Base-by-base conservation (phyloP, 495 filamentous ascomycete species). In the Amphirosellinia nigrospora region DNA sequence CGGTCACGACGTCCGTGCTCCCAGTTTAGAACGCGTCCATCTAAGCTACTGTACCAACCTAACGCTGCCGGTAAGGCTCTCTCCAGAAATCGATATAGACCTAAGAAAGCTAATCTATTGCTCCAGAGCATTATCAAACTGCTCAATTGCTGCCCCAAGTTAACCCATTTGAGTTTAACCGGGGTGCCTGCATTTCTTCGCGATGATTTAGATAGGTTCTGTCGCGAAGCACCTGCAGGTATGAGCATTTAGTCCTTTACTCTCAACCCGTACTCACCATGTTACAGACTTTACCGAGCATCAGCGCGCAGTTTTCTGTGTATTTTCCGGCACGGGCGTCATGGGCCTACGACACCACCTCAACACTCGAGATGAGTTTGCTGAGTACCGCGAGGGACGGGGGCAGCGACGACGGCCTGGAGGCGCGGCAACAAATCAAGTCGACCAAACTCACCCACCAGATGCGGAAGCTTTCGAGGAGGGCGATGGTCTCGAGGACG, bases 161-260 rank as follows among this genome's bases (percentile, higher is more conserved):
- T 99, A 23, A 99, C 96, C 0, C 96, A 99, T 79, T 86, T 99
- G 58, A 96, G 93, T 82, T 85, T 99, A 71, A 99, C 96, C 3
- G 96, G 96, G n/a, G 94, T 99, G 3, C 90, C 90, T 53, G 91
- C 92, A 1, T 94, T 92, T 78, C 81, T 94, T 8, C 86, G 89
- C 23, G 86, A 91, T 41, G 93, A 97, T 64, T 85, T 98, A 3
- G 91, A 92, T 38, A 79, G 79, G 5, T 97, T 92, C 78, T 98
- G 95, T 79, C 89, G 96, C 39, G 90, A 92, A 72, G 93, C 96
- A 0, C 96, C 96, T 48, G 80, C 85, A 66, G 90, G 90, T 90
- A 82, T 60, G 81, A 34, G 41, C 48, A 16, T 11, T 55, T 53
- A 28, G 4, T 32, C 64, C 46, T n/a, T n/a, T n/a, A n/a, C n/a